These are phyloP conservation scores for Aspergillus heteromorphus DNA, from an alignment of 495 filamentous ascomycete species.

Conservation along the genomic window DNA sequence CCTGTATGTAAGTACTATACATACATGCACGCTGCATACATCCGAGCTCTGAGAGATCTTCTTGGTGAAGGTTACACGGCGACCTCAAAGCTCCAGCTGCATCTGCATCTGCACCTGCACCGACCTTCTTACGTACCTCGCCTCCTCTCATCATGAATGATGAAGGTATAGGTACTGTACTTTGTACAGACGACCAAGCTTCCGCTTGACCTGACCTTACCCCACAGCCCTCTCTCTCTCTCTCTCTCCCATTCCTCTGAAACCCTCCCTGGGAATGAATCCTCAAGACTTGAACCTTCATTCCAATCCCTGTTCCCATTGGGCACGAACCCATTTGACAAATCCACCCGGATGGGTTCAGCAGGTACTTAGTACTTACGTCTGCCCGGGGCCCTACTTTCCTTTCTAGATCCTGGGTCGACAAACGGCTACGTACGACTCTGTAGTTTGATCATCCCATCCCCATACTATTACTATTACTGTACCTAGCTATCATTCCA, in stretches of 20 bases:
- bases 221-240: not conserved
- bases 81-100: not conserved
- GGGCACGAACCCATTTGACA: conserved; percentile 11
- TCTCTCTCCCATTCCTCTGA: not conserved
- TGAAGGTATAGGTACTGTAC: no score
- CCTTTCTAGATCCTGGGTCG: conserved; percentile 6
- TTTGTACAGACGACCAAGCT: not conserved
- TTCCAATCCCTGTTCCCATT: conserved; percentile 13
- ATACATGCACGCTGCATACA: not conserved
- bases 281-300: conserved; percentile 5
- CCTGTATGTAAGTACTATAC: no score
- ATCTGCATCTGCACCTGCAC: no score
- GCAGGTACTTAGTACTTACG: not conserved
- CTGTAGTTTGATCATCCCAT: conserved; percentile 9
- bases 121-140: not conserved
- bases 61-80: not conserved
- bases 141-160: no score
- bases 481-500: no score
- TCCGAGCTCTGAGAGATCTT: not conserved
- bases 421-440: conserved; percentile 9
- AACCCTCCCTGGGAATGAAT: not conserved
- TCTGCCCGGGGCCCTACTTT: no score
- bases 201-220: not conserved
- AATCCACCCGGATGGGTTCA: conserved; percentile 9
- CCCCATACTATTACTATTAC: no score